A percentile compares a stretch with the other conserved stretches of the same genome.
Conservation (phyloP, 169 alveolate species). For the Eimeria falciformis region DNA sequence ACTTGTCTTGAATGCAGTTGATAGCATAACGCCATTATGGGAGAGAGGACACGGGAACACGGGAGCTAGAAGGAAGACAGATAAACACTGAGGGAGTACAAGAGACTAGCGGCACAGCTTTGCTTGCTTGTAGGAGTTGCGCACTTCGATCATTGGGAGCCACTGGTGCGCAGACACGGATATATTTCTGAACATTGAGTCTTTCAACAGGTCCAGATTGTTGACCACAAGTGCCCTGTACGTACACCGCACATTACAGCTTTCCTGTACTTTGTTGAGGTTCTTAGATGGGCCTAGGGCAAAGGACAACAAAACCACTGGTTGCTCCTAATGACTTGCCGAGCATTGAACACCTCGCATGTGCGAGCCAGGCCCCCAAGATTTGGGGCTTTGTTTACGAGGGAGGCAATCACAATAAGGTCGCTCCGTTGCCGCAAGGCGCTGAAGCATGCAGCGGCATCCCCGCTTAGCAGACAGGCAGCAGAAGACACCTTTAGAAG, state of each 20-base stretch:
- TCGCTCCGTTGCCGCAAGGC: constrained; percentile 79
- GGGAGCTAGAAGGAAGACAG: no score
- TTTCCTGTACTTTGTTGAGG: neutral
- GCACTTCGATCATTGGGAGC: constrained; percentile 86
- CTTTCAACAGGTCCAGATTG: constrained; percentile 82
- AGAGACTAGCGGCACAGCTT: no score
- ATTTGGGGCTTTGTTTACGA: constrained; percentile 93
- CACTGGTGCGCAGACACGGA: constrained; percentile 94
- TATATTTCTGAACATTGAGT: constrained; percentile 86
- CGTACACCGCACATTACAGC: constrained; percentile 30
- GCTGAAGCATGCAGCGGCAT: neutral
- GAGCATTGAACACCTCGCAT: constrained; percentile 91
- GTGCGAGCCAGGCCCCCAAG: constrained; percentile 94
- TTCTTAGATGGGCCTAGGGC: neutral
- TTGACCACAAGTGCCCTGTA: constrained; percentile 82
- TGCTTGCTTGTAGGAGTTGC: no score
- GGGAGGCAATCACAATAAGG: constrained; percentile 91
- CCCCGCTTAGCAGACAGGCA: constrained; percentile 9
- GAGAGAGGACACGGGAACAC: no score
- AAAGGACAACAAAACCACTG: no score
- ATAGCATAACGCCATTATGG: no score
- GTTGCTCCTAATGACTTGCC: constrained; percentile 42
- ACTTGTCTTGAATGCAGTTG: no score
- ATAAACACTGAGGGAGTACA: no score
- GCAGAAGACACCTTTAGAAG: neutral